Conservation (phyloP, 345 rosid species). For the Hypericum perforatum region DNA sequence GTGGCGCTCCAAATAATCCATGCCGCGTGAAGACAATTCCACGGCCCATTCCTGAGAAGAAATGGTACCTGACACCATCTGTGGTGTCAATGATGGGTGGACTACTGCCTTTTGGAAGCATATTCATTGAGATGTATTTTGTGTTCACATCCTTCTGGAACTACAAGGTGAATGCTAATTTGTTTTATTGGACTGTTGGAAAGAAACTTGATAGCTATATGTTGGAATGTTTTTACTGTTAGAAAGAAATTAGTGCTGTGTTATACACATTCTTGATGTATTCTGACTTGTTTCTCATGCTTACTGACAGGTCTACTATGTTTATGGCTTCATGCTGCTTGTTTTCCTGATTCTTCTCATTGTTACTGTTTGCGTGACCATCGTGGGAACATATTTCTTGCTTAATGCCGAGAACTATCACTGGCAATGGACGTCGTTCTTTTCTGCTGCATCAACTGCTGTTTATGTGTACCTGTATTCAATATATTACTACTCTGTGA, state of each 20-base stretch:
- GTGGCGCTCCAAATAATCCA: constrained; percentile 92
- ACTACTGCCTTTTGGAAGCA: constrained; percentile 86
- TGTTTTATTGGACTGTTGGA: not conserved
- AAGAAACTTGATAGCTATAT: not conserved
- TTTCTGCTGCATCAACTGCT: constrained; percentile 92
- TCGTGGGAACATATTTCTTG: constrained; percentile 85
- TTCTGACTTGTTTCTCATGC: constrained; percentile 2
- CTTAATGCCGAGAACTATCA: constrained; percentile 94
- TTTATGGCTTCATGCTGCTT: constrained; percentile 83
- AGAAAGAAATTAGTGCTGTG: not conserved
- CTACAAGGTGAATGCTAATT: constrained; percentile 60
- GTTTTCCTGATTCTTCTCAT: constrained; percentile 80
- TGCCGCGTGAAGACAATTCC: constrained; percentile 97
- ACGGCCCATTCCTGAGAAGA: constrained; percentile 92
- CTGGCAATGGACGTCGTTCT: constrained; percentile 97
- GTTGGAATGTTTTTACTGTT: not conserved
- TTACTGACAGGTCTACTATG: constrained; percentile 70
- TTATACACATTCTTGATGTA: not conserved
- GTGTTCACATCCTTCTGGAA: constrained; percentile 98
- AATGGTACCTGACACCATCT: constrained; percentile 90
- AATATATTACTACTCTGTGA: constrained; percentile 76
- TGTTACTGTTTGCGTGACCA: constrained; percentile 84
- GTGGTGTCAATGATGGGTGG: constrained; percentile 95
- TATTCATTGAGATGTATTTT: constrained; percentile 93
- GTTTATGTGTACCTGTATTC: constrained; percentile 85